phyloP scores from a whole-genome alignment of 2,329 filamentous ascomycete genomes.

The Sphaceloma murrayae region DNA sequence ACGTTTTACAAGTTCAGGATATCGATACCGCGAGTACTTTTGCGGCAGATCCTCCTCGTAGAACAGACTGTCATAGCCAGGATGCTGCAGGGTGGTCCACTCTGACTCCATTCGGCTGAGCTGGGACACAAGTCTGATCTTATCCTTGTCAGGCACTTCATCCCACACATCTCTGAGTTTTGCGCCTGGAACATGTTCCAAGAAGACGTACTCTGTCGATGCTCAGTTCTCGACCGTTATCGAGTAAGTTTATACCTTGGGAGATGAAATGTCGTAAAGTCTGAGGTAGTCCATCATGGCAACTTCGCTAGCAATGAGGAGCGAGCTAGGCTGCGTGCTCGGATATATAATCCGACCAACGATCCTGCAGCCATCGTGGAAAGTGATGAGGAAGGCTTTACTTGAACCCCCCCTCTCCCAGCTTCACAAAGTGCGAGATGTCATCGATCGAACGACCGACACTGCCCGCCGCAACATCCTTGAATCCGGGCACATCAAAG shows the following conservation, averaged over 20 bases:
- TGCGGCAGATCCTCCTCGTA: constrained; percentile 26
- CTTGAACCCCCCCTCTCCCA: constrained; percentile 14
- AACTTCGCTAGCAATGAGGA: constrained; percentile 23
- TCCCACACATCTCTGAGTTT: constrained; percentile 20
- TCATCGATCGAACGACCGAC: constrained; percentile 19
- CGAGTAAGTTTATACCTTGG: constrained; percentile 21
- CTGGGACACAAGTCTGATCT: constrained; percentile 22
- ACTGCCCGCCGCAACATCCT: constrained; percentile 27
- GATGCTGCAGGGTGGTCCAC: constrained; percentile 25
- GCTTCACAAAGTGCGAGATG: constrained; percentile 26
- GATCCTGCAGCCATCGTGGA: constrained; percentile 15
- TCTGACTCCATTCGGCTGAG: constrained; percentile 27
- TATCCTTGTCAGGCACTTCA: constrained; percentile 21
- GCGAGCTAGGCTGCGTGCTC: constrained; percentile 16
- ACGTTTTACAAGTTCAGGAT: neutral
- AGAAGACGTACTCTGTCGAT: constrained; percentile 24
- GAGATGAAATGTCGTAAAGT: constrained; percentile 21
- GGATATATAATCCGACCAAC: constrained; percentile 23
- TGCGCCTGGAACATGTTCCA: constrained; percentile 21
- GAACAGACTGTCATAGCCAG: constrained; percentile 30
- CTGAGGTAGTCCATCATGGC: constrained; percentile 23
- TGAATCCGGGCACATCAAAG: constrained; percentile 31
- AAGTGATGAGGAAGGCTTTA: neutral
- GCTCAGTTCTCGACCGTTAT: constrained; percentile 22
- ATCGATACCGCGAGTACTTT: constrained; percentile 20